Conservation (phyloP, 129 eudicot species). For the Smallanthus sonchifolius region DNA sequence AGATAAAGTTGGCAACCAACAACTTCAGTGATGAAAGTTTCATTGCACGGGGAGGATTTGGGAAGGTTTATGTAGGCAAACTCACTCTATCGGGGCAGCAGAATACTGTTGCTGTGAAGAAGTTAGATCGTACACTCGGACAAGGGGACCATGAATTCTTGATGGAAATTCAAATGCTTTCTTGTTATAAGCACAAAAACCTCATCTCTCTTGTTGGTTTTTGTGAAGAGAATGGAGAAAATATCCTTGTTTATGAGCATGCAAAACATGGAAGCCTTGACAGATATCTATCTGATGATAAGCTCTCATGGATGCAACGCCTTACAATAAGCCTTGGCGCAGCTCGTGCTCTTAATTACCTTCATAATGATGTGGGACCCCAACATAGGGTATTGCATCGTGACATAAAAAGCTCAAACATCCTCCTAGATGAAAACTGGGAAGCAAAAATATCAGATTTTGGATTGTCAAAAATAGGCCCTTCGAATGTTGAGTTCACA, state of each 20-base stretch:
- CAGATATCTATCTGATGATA: neutral
- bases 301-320: neutral
- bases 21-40: neutral
- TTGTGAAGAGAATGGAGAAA: no score
- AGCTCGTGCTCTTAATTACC: no score
- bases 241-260: no score
- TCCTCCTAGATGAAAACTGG: neutral
- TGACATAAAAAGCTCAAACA: no score
- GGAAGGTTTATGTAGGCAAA: neutral
- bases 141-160: neutral
- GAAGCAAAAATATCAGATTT: neutral
- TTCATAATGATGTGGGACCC: no score
- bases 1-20: constrained; percentile 2
- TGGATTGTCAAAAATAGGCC: no score
- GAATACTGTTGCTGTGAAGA: neutral
- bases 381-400: no score
- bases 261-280: neutral
- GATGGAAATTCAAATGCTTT: neutral
- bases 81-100: neutral
- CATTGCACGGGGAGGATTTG: neutral
- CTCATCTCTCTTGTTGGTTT: neutral
- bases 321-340: neutral
- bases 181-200: no score
- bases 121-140: neutral
- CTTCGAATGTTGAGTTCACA: no score